Conservation (phyloP, 2,329 filamentous ascomycete species). For the Hypoxylon sp. region DNA sequence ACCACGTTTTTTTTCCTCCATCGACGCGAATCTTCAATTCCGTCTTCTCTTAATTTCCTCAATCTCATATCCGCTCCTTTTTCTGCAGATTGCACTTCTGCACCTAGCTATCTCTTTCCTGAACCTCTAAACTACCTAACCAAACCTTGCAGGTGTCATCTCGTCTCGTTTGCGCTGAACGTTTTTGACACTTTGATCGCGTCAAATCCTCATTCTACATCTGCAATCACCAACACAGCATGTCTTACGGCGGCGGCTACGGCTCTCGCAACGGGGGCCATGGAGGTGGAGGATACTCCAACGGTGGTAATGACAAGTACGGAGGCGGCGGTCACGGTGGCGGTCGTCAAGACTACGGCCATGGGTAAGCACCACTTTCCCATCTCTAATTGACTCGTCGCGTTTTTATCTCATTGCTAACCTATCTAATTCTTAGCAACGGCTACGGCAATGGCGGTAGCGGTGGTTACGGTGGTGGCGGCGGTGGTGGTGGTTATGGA, state of each 20-base stretch:
- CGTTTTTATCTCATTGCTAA: constrained; percentile 49
- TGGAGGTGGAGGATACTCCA: constrained; percentile 49
- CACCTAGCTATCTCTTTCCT: constrained; percentile 8
- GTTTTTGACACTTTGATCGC: too few species aligned
- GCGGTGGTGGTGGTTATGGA: constrained; percentile 50
- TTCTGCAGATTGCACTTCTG: constrained; percentile 41
- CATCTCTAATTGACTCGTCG: background rate
- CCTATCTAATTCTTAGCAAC: constrained; percentile 54
- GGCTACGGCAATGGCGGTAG: constrained; percentile 58
- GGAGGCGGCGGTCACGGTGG: constrained; percentile 39
- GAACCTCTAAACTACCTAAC: too few species aligned
- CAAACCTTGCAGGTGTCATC: too few species aligned
- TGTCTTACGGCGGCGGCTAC: constrained; percentile 73
- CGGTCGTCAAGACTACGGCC: constrained; percentile 54
- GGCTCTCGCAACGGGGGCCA: constrained; percentile 56
- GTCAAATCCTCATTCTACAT: too few species aligned
- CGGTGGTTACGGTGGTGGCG: constrained; percentile 58
- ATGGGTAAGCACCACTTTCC: constrained; percentile 43
- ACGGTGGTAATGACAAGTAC: constrained; percentile 38
- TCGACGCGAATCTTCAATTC: constrained; percentile 28
- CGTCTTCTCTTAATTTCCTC: constrained; percentile 21
- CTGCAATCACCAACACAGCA: too few species aligned
- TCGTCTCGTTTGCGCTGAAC: constrained; percentile 38
- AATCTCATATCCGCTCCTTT: constrained; percentile 45
- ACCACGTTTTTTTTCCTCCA: constrained; percentile 31